Conservation (phyloP, 2,329 filamentous ascomycete species). For the Colletotrichum gloeosporioides region DNA sequence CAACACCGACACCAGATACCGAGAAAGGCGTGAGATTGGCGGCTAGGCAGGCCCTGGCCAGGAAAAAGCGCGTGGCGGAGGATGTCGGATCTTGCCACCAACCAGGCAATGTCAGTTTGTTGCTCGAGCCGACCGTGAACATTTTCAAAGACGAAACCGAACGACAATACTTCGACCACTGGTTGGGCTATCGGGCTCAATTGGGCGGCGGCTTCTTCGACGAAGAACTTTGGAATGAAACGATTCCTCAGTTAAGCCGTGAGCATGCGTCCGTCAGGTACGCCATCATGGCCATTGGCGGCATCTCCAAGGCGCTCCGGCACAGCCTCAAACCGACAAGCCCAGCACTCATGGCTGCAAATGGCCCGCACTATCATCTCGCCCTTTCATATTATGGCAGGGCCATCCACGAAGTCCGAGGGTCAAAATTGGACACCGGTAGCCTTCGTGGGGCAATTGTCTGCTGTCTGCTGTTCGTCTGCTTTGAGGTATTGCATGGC, state of each 20-base stretch:
- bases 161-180: conserved; percentile 31
- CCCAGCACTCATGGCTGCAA: conserved; percentile 10
- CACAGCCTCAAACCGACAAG: conserved; percentile 1
- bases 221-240: conserved; percentile 37
- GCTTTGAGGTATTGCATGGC: conserved; percentile 42
- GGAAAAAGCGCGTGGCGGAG: not conserved
- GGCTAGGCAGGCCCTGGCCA: not conserved
- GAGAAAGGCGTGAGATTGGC: not conserved
- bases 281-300: conserved; percentile 42
- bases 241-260: conserved; percentile 37
- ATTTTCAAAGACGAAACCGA: conserved; percentile 25
- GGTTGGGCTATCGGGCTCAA: conserved; percentile 25
- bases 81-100: not conserved
- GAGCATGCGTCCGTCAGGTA: conserved; percentile 38
- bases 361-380: conserved; percentile 30
- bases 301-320: conserved; percentile 30
- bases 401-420: conserved; percentile 32
- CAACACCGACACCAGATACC: not conserved
- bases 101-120: not conserved
- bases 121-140: not conserved
- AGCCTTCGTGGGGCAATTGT: conserved; percentile 34
- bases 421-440: conserved; percentile 14
- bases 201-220: conserved; percentile 35
- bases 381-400: conserved; percentile 38
- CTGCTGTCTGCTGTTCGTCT: conserved; percentile 41